Conservation (phyloP, 163 green algal genomes). For the Scenedesmus sp. region DNA sequence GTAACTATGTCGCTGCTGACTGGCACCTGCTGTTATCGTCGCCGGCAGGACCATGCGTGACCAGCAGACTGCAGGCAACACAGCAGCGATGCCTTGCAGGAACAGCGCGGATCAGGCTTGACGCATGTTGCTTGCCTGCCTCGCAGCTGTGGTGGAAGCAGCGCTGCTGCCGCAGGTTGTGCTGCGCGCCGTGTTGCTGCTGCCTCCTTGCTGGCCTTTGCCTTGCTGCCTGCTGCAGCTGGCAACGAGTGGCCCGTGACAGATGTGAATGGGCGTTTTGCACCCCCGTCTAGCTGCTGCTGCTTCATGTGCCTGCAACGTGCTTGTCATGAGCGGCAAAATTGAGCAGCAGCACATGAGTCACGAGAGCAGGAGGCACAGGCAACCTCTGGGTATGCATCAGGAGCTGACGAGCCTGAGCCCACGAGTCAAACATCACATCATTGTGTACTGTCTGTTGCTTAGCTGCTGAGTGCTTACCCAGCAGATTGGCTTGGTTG, state of each 20-base stretch:
- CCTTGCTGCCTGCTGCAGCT: neutral
- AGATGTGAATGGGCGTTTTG: conserved; percentile 41
- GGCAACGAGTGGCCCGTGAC: neutral
- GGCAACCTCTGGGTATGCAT: neutral
- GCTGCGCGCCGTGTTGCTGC: neutral
- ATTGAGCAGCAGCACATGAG: no score
- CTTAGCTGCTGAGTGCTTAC: neutral
- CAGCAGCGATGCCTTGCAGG: neutral
- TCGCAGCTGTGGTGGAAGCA: conserved; percentile 37
- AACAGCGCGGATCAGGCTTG: neutral
- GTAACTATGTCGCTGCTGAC: neutral
- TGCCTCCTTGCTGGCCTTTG: conserved; percentile 23
- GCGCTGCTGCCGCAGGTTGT: neutral
- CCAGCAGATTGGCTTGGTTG: neutral
- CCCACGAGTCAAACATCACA: no score
- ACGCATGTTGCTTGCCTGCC: conserved; percentile 3
- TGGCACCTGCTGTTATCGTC: neutral
- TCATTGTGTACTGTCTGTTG: neutral
- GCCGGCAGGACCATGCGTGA: neutral
- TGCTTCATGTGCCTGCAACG: neutral
- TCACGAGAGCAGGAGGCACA: neutral
- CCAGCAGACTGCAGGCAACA: neutral
- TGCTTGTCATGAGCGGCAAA: neutral
- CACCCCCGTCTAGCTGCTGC: neutral
- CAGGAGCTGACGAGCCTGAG: neutral